Percentiles rank a stretch among this genome's conserved stretches.
Conservation (phyloP, 257 asterid species). For the Solanum sitiens region DNA sequence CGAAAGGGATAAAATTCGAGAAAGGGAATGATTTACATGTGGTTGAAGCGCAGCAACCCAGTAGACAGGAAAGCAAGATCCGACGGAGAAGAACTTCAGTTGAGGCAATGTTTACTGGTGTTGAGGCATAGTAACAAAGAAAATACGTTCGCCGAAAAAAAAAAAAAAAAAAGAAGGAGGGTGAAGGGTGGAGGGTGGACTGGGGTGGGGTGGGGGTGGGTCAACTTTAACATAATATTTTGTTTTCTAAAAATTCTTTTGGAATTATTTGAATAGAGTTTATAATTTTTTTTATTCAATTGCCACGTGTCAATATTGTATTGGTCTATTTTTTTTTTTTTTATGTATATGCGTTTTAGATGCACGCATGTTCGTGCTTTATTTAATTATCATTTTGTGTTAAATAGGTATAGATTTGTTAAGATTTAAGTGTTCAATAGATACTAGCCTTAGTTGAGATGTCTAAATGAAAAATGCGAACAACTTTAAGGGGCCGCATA, state of each 20-base stretch:
- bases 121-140: neutral
- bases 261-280: neutral
- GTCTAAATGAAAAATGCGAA: no score
- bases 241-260: neutral
- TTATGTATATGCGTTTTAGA: neutral
- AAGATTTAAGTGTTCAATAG: no score
- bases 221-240: neutral
- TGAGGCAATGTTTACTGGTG: neutral
- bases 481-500: no score
- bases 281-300: no score
- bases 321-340: neutral
- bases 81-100: neutral
- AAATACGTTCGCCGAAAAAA: neutral
- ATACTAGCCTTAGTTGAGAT: no score
- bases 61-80: neutral
- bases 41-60: neutral
- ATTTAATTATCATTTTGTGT: no score
- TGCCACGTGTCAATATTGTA: neutral
- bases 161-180: no score
- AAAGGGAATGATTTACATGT: neutral
- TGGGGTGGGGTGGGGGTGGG: neutral
- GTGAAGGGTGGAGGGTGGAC: neutral
- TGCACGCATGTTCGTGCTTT: neutral
- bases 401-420: no score
- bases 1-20: no score